phyloP scores from a whole-genome alignment of 163 green algal species.

The Chlamydomonas reinhardtii region DNA sequence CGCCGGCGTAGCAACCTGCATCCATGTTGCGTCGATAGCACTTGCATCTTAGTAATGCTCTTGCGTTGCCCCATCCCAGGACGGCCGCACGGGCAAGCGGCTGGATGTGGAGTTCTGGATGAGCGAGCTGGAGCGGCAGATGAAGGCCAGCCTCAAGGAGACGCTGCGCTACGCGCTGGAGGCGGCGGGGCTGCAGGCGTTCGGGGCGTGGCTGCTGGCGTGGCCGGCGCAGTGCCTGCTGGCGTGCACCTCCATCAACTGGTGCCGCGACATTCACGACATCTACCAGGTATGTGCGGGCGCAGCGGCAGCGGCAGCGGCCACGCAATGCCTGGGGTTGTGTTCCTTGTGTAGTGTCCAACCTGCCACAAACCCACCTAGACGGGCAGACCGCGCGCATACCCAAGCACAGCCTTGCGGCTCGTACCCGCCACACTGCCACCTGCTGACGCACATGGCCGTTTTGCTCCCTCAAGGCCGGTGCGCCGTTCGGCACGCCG shows the following conservation, averaged over 20 bases:
- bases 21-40: too few relatives aligned
- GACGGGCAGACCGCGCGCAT: too few relatives aligned
- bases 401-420: too few relatives aligned
- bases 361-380: too few relatives aligned
- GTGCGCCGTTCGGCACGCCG: constrained; percentile 33
- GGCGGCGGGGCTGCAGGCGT: constrained; percentile 40
- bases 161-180: constrained; percentile 49
- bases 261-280: constrained; percentile 55
- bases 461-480: not conserved
- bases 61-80: too few relatives aligned
- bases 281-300: constrained; percentile 44
- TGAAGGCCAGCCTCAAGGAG: constrained; percentile 51
- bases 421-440: too few relatives aligned
- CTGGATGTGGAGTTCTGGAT: constrained; percentile 60
- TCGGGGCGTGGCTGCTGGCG: constrained; percentile 44
- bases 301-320: not conserved
- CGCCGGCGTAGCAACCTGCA: too few relatives aligned
- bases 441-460: too few relatives aligned
- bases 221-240: constrained; percentile 60
- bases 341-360: too few relatives aligned
- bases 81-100: constrained; percentile 39
- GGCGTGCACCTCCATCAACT: constrained; percentile 43
- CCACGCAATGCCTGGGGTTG: too few relatives aligned
- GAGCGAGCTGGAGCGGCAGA: constrained; percentile 57
- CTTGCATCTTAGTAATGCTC: too few relatives aligned